Conservation (phyloP, 179 eudicot genomes). For the Heliamphora pulchella region DNA sequence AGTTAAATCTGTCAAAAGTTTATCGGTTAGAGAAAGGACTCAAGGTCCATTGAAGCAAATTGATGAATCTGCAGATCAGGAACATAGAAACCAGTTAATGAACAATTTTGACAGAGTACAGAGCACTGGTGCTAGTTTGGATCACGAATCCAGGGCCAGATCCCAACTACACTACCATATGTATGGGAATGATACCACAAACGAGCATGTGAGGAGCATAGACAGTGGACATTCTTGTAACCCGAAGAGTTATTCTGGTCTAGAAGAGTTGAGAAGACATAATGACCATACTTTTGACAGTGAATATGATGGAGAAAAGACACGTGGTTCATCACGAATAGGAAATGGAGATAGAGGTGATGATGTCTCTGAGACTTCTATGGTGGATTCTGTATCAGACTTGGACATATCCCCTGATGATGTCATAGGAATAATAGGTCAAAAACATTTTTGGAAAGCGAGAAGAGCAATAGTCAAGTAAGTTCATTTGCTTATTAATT, state of each 20-base stretch:
- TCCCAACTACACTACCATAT: slow-evolving; percentile 22
- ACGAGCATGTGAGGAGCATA: slow-evolving; percentile 20
- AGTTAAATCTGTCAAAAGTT: slow-evolving; percentile 24
- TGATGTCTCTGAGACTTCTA: slow-evolving; percentile 62
- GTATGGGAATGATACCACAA: slow-evolving; percentile 22
- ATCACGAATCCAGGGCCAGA: slow-evolving; percentile 24
- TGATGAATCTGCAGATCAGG: slow-evolving; percentile 20
- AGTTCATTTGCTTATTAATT: slow-evolving; percentile 26
- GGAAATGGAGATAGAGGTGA: slow-evolving; percentile 45
- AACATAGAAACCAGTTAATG: slow-evolving; percentile 21
- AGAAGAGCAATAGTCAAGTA: slow-evolving; percentile 85
- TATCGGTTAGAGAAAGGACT: slow-evolving; percentile 26
- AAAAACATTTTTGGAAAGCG: slow-evolving; percentile 86
- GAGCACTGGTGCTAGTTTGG: slow-evolving; percentile 21
- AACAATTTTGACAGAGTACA: slow-evolving; percentile 20
- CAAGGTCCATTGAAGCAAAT: slow-evolving; percentile 22
- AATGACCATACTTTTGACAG: slow-evolving; percentile 22
- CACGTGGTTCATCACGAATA: slow-evolving; percentile 23
- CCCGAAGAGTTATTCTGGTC: slow-evolving; percentile 7
- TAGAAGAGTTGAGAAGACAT: slow-evolving; percentile 25
- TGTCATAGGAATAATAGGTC: slow-evolving; percentile 69
- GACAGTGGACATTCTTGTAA: slow-evolving; percentile 11
- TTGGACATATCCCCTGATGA: slow-evolving; percentile 67
- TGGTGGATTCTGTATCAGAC: slow-evolving; percentile 56
- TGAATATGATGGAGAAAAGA: slow-evolving; percentile 26